Conservation (phyloP, 2,329 filamentous ascomycete species). For the Incumbomyces delicatus region DNA sequence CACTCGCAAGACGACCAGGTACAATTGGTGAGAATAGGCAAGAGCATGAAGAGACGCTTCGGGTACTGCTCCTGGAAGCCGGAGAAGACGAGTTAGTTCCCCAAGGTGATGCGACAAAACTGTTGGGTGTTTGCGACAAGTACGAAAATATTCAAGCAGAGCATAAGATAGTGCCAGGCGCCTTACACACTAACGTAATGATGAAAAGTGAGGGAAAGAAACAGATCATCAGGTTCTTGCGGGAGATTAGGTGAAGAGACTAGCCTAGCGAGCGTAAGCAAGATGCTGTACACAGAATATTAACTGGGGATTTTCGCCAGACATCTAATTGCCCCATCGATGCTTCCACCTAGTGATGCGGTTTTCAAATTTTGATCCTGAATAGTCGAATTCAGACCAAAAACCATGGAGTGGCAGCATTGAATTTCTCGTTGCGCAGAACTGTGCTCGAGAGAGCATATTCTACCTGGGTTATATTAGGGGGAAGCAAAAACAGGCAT, state of each 20-base stretch:
- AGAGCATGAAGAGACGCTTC: slow-evolving; percentile 15
- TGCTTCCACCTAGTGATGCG: too few species aligned
- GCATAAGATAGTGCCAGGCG: slow-evolving; percentile 33
- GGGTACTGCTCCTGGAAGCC: slow-evolving; percentile 32
- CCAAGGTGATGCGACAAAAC: slow-evolving; percentile 24
- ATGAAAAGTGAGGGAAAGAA: slow-evolving; percentile 32
- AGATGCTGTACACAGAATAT: too few species aligned
- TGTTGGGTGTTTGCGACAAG: slow-evolving; percentile 28
- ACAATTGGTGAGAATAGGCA: neutral
- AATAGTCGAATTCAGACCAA: too few species aligned
- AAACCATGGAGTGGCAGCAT: too few species aligned
- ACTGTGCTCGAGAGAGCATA: too few species aligned
- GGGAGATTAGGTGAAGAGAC: neutral
- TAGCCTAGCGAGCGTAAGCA: too few species aligned
- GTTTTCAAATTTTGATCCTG: too few species aligned
- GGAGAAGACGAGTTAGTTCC: slow-evolving; percentile 38
- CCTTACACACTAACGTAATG: slow-evolving; percentile 43
- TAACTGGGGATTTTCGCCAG: too few species aligned
- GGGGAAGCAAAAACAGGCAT: too few species aligned
- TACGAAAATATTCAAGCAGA: slow-evolving; percentile 23
- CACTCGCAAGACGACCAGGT: neutral
- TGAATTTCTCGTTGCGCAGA: too few species aligned
- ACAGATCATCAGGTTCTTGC: slow-evolving; percentile 13
- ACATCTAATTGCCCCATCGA: too few species aligned
- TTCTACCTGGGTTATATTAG: too few species aligned